Percentiles rank a stretch among this genome's conserved stretches.
phyloP scores from a whole-genome alignment of 768 basidiomycete species.

The Candolleomyces efflorescens region DNA sequence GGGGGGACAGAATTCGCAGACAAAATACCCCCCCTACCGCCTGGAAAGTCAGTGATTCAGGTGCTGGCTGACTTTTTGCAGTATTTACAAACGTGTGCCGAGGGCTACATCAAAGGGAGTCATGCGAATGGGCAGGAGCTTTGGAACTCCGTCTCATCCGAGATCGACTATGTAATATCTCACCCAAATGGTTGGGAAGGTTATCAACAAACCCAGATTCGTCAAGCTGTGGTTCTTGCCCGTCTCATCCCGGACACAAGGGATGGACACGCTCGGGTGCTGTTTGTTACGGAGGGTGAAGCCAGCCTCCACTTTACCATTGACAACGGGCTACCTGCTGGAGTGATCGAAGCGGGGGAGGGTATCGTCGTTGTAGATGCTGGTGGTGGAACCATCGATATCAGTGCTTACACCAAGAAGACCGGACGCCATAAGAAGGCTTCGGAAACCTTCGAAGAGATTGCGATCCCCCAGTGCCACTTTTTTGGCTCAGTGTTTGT shows the following conservation, averaged over 20 bases:
- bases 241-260: slow-evolving; percentile 12
- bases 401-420: too few relatives aligned
- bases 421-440: too few relatives aligned
- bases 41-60: slow-evolving; percentile 1
- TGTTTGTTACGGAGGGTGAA: slow-evolving; percentile 11
- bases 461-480: too few relatives aligned
- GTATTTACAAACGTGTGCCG: slow-evolving; percentile 8
- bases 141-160: background rate
- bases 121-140: slow-evolving; percentile 8
- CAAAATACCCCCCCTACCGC: slow-evolving; percentile 8
- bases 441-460: too few relatives aligned
- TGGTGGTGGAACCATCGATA: too few relatives aligned
- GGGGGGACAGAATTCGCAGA: background rate
- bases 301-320: slow-evolving; percentile 8
- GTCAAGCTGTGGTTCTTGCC: slow-evolving; percentile 10
- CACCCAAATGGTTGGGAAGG: slow-evolving; percentile 16
- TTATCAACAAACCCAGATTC: slow-evolving; percentile 9
- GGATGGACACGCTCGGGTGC: background rate
- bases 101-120: slow-evolving; percentile 6
- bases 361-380: too few relatives aligned
- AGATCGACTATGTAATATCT: slow-evolving; percentile 22
- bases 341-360: too few relatives aligned
- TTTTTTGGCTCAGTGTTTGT: too few relatives aligned
- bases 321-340: slow-evolving; percentile 1
- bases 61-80: slow-evolving; percentile 11